Conservation (phyloP, 345 rosid genomes). For the Heritiera fomes region DNA sequence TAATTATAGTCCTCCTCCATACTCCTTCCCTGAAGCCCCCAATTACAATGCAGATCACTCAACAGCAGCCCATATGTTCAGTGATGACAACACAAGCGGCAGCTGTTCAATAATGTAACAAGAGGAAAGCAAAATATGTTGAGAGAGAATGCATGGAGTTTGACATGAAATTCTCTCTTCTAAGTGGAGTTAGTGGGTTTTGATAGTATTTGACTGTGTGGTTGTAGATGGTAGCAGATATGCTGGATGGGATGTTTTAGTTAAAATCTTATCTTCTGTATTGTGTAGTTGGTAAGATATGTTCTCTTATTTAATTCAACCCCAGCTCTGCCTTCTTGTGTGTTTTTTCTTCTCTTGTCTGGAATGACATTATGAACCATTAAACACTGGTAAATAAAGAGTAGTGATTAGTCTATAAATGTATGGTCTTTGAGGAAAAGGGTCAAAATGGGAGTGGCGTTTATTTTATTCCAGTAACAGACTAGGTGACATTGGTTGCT, state of each 20-base stretch:
- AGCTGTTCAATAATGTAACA: conserved; percentile 56
- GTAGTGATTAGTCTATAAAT: background rate
- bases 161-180: conserved; percentile 22
- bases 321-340: background rate
- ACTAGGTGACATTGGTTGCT: conserved; percentile 31
- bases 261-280: conserved; percentile 22
- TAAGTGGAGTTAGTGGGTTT: conserved; percentile 22
- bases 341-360: background rate
- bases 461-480: conserved; percentile 7
- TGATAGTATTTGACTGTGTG: conserved; percentile 20
- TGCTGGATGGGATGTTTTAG: conserved; percentile 20
- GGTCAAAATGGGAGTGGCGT: background rate
- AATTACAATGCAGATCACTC: conserved; percentile 32
- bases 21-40: conserved; percentile 39
- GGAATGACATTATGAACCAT: background rate
- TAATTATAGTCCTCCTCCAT: conserved; percentile 42
- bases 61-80: conserved; percentile 42
- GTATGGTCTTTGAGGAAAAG: conserved; percentile 2
- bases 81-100: conserved; percentile 52
- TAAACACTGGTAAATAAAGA: background rate
- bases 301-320: background rate
- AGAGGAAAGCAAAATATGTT: background rate
- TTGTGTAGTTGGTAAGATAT: conserved; percentile 34
- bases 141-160: conserved; percentile 17
- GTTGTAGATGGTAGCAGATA: conserved; percentile 1